A percentile compares a stretch with the other conserved stretches of the same genome.
Evolutionary conservation across 306 rosid genomes (phyloP).

Genomic region (Myrica gale): DNA sequence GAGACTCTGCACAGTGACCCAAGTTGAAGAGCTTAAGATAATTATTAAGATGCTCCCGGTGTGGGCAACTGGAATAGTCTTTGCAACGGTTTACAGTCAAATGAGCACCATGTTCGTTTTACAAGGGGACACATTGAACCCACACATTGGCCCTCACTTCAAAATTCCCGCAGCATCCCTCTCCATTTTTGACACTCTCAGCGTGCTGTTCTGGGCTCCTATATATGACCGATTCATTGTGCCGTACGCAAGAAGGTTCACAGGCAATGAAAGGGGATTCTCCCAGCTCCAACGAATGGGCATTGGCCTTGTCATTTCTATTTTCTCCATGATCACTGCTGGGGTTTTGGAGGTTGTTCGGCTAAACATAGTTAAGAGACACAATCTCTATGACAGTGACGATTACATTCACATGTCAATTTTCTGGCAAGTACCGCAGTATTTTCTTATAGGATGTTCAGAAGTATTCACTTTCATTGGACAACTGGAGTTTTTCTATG

Average conservation of each 20-base stretch:
- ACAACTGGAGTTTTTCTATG: constrained; percentile 64
- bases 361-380: constrained; percentile 38
- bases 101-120: constrained; percentile 86
- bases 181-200: constrained; percentile 71
- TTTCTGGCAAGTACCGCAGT: constrained; percentile 86
- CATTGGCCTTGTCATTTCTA: constrained; percentile 67
- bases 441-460: constrained; percentile 80
- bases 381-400: constrained; percentile 52
- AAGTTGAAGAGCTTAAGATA: constrained; percentile 83
- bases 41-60: constrained; percentile 60
- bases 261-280: constrained; percentile 69
- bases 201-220: constrained; percentile 75
- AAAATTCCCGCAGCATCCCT: constrained; percentile 82
- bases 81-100: constrained; percentile 74
- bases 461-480: constrained; percentile 71
- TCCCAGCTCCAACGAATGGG: constrained; percentile 81
- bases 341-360: constrained; percentile 71
- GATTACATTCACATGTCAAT: constrained; percentile 66
- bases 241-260: constrained; percentile 55
- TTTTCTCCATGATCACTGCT: constrained; percentile 57
- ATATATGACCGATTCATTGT: constrained; percentile 60
- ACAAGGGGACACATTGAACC: constrained; percentile 87
- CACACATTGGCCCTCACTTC: constrained; percentile 62
- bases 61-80: constrained; percentile 77
- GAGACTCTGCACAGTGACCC: constrained; percentile 80